Evolutionary conservation across 2,329 filamentous ascomycete genomes (phyloP).

Genomic region (Cordyceps cateniannulata): DNA sequence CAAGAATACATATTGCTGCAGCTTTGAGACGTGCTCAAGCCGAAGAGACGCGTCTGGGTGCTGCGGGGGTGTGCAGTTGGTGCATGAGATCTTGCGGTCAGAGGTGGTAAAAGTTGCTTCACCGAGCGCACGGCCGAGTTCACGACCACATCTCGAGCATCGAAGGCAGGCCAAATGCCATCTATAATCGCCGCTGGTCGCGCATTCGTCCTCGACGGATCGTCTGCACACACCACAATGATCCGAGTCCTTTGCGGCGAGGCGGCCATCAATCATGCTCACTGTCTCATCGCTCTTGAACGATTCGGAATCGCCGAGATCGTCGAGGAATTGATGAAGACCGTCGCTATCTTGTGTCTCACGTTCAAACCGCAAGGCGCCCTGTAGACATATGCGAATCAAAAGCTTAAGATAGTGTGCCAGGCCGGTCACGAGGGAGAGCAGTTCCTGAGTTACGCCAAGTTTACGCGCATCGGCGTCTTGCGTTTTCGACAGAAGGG

Average conservation of each 20-base stretch:
- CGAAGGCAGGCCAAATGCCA: conserved; percentile 81
- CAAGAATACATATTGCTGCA: conserved; percentile 92
- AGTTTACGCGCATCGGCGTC: conserved; percentile 85
- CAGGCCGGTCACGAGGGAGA: conserved; percentile 92
- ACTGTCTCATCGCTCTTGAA: conserved; percentile 63
- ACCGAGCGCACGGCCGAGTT: conserved; percentile 61
- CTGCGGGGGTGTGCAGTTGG: conserved; percentile 53
- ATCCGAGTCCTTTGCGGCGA: conserved; percentile 74
- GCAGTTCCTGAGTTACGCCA: conserved; percentile 93
- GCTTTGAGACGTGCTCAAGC: conserved; percentile 72
- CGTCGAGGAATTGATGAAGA: conserved; percentile 74
- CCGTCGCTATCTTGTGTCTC: conserved; percentile 70
- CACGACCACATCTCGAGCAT: conserved; percentile 59
- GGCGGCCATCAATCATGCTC: conserved; percentile 58
- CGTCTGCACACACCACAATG: conserved; percentile 76
- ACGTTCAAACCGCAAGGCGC: conserved; percentile 82
- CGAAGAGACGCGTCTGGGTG: conserved; percentile 40
- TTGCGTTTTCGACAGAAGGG: conserved; percentile 87
- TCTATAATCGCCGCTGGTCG: conserved; percentile 64
- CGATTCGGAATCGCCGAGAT: conserved; percentile 76
- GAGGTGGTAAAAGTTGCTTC: conserved; percentile 65
- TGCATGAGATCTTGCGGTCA: conserved; percentile 66
- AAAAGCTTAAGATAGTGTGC: conserved; percentile 97
- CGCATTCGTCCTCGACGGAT: conserved; percentile 92
- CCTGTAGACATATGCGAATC: conserved; percentile 93